A percentile compares a stretch with the other conserved stretches of the same genome.
Evolutionary conservation across 148 eudicot genomes (phyloP).

Genomic region (Fagopyrum esculentum): DNA sequence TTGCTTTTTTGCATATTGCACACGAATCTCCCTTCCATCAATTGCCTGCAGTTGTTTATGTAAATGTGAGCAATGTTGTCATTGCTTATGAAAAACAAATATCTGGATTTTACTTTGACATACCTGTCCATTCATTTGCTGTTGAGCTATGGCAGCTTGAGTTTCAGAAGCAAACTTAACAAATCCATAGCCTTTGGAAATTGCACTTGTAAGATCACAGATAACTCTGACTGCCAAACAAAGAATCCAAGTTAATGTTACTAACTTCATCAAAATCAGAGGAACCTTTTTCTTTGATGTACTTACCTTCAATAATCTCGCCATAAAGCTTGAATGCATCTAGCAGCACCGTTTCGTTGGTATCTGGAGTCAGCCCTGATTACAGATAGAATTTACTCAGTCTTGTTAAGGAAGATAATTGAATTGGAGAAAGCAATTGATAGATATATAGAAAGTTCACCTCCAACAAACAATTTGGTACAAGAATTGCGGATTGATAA

Average conservation of each 20-base stretch:
- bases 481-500: conserved; percentile 10
- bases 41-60: conserved; percentile 27
- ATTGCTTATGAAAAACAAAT: neutral
- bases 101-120: neutral
- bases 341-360: conserved; percentile 53
- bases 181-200: conserved; percentile 72
- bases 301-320: conserved; percentile 52
- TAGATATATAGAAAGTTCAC: conserved; percentile 15
- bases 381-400: neutral
- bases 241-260: neutral
- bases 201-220: conserved; percentile 56
- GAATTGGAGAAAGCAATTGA: neutral
- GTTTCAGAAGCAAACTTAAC: conserved; percentile 47
- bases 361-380: conserved; percentile 63
- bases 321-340: conserved; percentile 59
- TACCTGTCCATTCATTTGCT: conserved; percentile 61
- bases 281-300: neutral
- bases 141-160: conserved; percentile 49
- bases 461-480: conserved; percentile 47
- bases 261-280: neutral
- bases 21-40: conserved; percentile 53
- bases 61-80: neutral
- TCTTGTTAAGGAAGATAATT: neutral
- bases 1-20: conserved; percentile 38
- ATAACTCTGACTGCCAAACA: conserved; percentile 48